Percentiles rank a stretch among this genome's conserved stretches.
These are phyloP conservation scores for Leucoagaricus sp. DNA, from an alignment of 1,284 basidiomycete genomes.

Conservation along the genomic window DNA sequence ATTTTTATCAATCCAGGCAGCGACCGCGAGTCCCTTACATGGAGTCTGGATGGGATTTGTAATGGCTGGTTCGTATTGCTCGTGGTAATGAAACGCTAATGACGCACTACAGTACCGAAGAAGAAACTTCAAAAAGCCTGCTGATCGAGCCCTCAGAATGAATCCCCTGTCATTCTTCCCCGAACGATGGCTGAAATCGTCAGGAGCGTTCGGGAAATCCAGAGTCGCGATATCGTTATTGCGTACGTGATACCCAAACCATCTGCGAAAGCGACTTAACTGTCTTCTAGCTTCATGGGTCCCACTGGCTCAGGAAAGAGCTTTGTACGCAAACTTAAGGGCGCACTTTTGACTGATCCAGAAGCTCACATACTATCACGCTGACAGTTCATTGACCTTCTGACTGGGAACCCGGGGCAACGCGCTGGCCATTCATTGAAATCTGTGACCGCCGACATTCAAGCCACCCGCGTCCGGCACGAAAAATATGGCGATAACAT, in stretches of 20 bases:
- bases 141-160: too few species aligned
- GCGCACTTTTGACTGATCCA: not conserved
- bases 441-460: conserved; percentile 3
- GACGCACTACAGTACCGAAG: too few species aligned
- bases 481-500: conserved; percentile 10
- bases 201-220: too few species aligned
- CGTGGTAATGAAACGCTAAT: too few species aligned
- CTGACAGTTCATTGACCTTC: conserved; percentile 10
- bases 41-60: too few species aligned
- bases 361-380: not conserved
- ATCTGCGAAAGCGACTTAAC: not conserved
- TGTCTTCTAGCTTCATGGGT: conserved; percentile 12
- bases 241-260: not conserved
- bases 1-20: too few species aligned
- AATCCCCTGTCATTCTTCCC: too few species aligned
- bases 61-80: too few species aligned
- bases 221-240: not conserved
- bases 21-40: too few species aligned
- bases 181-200: too few species aligned
- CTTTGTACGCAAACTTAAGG: not conserved
- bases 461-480: not conserved
- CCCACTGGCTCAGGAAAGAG: conserved; percentile 15
- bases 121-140: too few species aligned
- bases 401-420: not conserved
- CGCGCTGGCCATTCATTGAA: not conserved